phyloP scores from a whole-genome alignment of 2,329 filamentous ascomycete genomes.

The Ophiostoma quercus region DNA sequence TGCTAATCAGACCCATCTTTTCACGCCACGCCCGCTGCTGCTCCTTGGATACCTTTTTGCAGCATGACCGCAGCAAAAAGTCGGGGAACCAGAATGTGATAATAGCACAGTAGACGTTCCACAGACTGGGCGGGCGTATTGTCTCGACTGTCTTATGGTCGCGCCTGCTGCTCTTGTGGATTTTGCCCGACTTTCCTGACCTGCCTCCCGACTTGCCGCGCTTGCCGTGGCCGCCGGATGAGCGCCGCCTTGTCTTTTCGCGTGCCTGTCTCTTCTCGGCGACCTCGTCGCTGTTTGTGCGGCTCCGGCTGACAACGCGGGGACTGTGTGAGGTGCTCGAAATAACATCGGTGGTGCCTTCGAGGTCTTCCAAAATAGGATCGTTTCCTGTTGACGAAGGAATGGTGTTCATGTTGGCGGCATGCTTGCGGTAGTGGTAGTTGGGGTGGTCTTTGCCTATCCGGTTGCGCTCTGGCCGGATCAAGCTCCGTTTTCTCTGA shows the following conservation, averaged over 20 bases:
- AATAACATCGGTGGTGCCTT: constrained; percentile 53
- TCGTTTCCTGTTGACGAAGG: constrained; percentile 93
- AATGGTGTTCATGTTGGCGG: constrained; percentile 82
- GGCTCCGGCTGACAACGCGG: constrained; percentile 35
- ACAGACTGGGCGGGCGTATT: constrained; percentile 75
- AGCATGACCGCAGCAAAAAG: constrained; percentile 77
- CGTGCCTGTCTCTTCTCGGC: constrained; percentile 35
- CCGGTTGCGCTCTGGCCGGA: constrained; percentile 80
- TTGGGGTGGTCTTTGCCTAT: constrained; percentile 86
- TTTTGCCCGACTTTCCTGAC: constrained; percentile 50
- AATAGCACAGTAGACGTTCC: constrained; percentile 92
- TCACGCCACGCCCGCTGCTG: constrained; percentile 94
- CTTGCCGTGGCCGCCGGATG: constrained; percentile 37
- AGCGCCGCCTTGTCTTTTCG: constrained; percentile 31
- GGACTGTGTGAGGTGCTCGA: constrained; percentile 33
- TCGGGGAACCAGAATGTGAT: constrained; percentile 93
- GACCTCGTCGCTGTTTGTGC: constrained; percentile 33
- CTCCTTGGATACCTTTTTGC: constrained; percentile 76
- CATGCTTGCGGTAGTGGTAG: constrained; percentile 93
- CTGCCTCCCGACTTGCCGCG: not conserved
- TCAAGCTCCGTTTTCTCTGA: constrained; percentile 75
- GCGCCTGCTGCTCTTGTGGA: constrained; percentile 53
- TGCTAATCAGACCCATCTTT: constrained; percentile 93
- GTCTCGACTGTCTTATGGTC: constrained; percentile 54
- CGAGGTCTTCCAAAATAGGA: constrained; percentile 73